These are phyloP conservation scores for Gymnopilus junonius DNA, from an alignment of 768 basidiomycete genomes.

Conservation along the genomic window DNA sequence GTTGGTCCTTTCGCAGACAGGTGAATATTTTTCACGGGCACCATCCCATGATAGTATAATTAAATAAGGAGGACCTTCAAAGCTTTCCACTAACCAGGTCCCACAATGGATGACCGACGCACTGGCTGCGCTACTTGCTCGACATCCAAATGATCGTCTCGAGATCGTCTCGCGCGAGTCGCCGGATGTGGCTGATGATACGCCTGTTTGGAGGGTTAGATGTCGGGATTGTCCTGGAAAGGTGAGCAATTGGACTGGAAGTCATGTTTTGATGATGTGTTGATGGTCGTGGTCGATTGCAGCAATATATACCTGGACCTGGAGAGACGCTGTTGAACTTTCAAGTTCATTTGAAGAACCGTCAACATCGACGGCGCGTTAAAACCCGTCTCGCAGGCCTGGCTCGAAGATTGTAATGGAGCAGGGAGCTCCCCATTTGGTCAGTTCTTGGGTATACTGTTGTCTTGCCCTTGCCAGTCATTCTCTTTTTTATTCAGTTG, in stretches of 20 bases:
- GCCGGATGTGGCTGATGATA: not conserved
- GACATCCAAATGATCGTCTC: not conserved
- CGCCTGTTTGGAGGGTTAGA: not conserved
- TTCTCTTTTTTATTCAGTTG: too few species aligned
- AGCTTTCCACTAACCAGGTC: not conserved
- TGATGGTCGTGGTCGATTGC: not conserved
- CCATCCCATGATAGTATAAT: too few species aligned
- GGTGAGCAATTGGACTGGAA: not conserved
- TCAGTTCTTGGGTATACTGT: too few species aligned
- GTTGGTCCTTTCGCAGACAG: too few species aligned
- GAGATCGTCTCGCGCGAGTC: not conserved
- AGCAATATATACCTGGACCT: slow-evolving; percentile 1
- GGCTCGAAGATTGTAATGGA: not conserved
- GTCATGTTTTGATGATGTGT: too few species aligned
- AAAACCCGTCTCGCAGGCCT: not conserved
- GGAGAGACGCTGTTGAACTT: slow-evolving; percentile 3
- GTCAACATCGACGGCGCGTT: not conserved
- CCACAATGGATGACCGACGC: not conserved
- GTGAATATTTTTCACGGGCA: too few species aligned
- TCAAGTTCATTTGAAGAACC: not conserved
- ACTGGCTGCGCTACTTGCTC: not conserved
- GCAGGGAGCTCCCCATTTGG: too few species aligned
- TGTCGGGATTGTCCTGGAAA: slow-evolving; percentile 2
- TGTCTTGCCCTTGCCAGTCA: too few species aligned
- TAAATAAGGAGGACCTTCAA: too few species aligned